A percentile compares a stretch with the other conserved stretches of the same genome.
Conservation (phyloP, 306 rosid species). For the Dryas drummondii region DNA sequence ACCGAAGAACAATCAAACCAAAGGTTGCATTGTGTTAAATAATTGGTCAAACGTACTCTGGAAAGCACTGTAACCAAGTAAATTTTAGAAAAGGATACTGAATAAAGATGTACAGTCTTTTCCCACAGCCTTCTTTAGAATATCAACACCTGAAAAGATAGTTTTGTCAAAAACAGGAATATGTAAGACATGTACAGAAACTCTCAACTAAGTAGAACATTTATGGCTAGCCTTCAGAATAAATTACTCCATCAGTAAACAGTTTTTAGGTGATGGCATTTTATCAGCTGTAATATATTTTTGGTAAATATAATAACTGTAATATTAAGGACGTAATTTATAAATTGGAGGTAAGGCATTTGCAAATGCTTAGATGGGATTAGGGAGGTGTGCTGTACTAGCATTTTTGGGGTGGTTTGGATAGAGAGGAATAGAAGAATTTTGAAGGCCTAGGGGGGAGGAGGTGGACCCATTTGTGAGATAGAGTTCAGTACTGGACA, state of each 20-base stretch:
- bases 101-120: slow-evolving; percentile 92
- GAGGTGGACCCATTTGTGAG: too few relatives aligned
- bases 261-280: neutral
- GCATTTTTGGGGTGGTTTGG: too few relatives aligned
- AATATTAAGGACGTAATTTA: neutral
- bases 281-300: neutral
- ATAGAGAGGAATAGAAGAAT: too few relatives aligned
- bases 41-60: neutral
- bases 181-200: neutral
- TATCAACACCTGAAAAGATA: slow-evolving; percentile 73
- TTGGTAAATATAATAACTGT: too few relatives aligned
- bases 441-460: too few relatives aligned
- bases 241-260: neutral
- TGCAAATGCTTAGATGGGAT: neutral
- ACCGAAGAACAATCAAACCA: neutral
- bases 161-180: slow-evolving; percentile 17
- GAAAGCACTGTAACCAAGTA: neutral
- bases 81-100: slow-evolving; percentile 65
- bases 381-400: too few relatives aligned
- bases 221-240: neutral
- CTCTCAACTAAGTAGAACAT: neutral
- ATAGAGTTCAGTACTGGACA: too few relatives aligned
- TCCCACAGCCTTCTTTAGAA: slow-evolving; percentile 86
- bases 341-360: neutral
- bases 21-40: neutral